Percentiles rank a stretch among this genome's conserved stretches.
Evolutionary conservation across 352 stramenopile species (phyloP).

Genomic region (Phytophthora niederhauseri): DNA sequence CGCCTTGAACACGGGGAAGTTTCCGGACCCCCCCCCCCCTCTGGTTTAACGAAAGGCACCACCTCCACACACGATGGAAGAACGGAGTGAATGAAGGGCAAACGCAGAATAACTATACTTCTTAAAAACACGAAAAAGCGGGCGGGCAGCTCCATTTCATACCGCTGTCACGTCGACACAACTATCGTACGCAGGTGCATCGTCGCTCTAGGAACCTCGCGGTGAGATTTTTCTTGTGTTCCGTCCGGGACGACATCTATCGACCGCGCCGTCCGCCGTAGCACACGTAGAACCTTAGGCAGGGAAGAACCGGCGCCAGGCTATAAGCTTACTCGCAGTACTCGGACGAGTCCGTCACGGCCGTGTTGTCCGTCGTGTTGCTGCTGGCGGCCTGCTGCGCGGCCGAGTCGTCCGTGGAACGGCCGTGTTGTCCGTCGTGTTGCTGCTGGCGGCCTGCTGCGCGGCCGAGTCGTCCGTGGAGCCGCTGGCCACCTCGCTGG

Average conservation of each 20-base stretch:
- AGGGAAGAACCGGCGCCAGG: not conserved
- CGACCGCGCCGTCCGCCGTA: not conserved
- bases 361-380: conserved; percentile 24
- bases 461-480: conserved; percentile 21
- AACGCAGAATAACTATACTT: conserved; percentile 37
- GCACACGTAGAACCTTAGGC: too few species aligned
- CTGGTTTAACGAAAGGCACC: not conserved
- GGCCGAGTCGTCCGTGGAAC: conserved; percentile 24
- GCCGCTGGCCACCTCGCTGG: conserved; percentile 8
- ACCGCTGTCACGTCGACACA: conserved; percentile 26
- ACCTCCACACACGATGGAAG: not conserved
- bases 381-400: conserved; percentile 19
- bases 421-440: conserved; percentile 25
- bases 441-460: conserved; percentile 20
- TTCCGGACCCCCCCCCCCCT: too few species aligned
- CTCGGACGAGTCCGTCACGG: conserved; percentile 35
- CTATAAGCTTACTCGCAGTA: conserved; percentile 39
- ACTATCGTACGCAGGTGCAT: not conserved
- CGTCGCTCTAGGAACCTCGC: conserved; percentile 6
- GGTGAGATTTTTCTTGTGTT: conserved; percentile 7
- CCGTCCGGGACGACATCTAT: conserved; percentile 19
- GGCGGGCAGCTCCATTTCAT: conserved; percentile 29
- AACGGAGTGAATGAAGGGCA: conserved; percentile 4
- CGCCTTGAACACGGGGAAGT: not conserved
- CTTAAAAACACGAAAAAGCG: conserved; percentile 31